Percentiles rank a stretch among this genome's conserved stretches.
Conservation (phyloP, 2,329 filamentous ascomycete genomes). For the Colletotrichum karsti region DNA sequence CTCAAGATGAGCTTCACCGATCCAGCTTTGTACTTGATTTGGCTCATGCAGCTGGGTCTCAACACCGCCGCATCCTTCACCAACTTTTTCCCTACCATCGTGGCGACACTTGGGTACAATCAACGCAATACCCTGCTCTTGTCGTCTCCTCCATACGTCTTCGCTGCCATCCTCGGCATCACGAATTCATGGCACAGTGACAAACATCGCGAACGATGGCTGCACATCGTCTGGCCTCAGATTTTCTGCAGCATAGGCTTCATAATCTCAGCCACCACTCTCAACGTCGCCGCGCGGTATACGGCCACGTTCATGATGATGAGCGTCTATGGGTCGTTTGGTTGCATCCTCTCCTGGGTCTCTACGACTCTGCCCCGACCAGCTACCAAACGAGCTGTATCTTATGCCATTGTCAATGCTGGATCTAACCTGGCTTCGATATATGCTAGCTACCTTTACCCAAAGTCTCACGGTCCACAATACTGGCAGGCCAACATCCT, state of each 20-base stretch:
- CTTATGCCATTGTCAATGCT: conserved; percentile 65
- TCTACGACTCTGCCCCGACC: conserved; percentile 78
- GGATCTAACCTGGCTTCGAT: conserved; percentile 64
- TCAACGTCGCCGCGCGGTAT: conserved; percentile 1
- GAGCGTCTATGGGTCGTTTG: not conserved
- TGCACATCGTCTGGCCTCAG: conserved; percentile 53
- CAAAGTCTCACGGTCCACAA: conserved; percentile 72
- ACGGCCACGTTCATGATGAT: conserved; percentile 22
- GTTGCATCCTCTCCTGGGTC: conserved; percentile 71
- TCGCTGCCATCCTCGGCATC: conserved; percentile 32
- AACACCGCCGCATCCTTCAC: conserved; percentile 8
- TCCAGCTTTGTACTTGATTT: conserved; percentile 12
- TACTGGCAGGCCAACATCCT: conserved; percentile 34
- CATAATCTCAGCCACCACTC: conserved; percentile 8
- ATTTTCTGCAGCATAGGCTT: conserved; percentile 41
- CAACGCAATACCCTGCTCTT: conserved; percentile 24
- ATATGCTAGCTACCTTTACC: conserved; percentile 63
- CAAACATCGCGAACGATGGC: conserved; percentile 53
- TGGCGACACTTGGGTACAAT: not conserved
- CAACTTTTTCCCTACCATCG: not conserved
- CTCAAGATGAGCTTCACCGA: conserved; percentile 6
- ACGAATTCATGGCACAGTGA: conserved; percentile 47
- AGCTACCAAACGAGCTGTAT: conserved; percentile 72
- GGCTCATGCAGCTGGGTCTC: conserved; percentile 12
- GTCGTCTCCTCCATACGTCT: conserved; percentile 27